Evolutionary conservation across 2,329 filamentous ascomycete genomes (phyloP).

Genomic region (Diaporthe caulivora): DNA sequence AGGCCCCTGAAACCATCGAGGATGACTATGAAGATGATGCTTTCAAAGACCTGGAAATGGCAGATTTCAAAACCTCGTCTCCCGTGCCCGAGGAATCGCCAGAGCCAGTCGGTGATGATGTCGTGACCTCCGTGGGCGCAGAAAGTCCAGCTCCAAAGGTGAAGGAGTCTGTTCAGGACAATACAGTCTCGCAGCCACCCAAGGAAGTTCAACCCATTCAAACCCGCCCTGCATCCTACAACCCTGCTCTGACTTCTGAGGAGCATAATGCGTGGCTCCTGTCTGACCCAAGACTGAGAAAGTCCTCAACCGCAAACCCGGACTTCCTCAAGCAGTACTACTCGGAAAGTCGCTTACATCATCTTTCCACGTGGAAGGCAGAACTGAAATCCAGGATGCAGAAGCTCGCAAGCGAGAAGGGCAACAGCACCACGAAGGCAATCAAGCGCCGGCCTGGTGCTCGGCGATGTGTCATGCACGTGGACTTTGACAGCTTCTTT

Average conservation of each 20-base stretch:
- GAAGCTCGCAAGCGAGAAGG: conserved; percentile 79
- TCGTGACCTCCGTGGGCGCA: not conserved
- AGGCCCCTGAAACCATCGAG: conserved; percentile 51
- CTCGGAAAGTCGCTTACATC: conserved; percentile 92
- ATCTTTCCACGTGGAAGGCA: conserved; percentile 96
- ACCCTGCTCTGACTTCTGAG: conserved; percentile 78
- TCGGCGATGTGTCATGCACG: conserved; percentile 89
- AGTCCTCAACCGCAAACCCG: conserved; percentile 92
- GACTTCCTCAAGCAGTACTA: conserved; percentile 96
- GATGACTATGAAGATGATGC: conserved; percentile 53
- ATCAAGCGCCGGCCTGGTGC: conserved; percentile 69
- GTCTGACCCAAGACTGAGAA: conserved; percentile 85
- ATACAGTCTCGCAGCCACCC: not conserved
- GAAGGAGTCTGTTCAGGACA: not conserved
- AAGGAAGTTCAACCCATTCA: conserved; percentile 17
- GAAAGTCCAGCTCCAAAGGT: not conserved
- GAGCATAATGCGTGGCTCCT: conserved; percentile 91
- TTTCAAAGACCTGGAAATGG: not conserved
- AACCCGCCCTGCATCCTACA: conserved; percentile 34
- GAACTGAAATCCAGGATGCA: conserved; percentile 92
- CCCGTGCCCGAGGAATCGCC: not conserved
- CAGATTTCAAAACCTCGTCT: not conserved
- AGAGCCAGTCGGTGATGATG: not conserved
- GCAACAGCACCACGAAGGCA: conserved; percentile 53
- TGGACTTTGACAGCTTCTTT: conserved; percentile 99